These are phyloP conservation scores for Colletotrichum lentis DNA, from an alignment of 2,329 filamentous ascomycete genomes.

Conservation along the genomic window DNA sequence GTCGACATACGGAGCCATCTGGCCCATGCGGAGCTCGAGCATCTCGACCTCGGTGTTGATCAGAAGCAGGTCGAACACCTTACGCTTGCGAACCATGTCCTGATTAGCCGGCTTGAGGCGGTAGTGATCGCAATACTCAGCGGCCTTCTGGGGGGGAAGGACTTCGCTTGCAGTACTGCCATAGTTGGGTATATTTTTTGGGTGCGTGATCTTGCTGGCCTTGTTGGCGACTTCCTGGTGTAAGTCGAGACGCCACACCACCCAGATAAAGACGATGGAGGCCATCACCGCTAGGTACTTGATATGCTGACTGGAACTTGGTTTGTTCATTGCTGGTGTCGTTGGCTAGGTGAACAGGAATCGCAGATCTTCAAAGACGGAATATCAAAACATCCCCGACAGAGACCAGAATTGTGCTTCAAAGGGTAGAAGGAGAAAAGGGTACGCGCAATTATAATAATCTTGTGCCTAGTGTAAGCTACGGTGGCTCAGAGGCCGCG, in stretches of 20 bases:
- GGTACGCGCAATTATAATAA: neutral
- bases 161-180: conserved; percentile 19
- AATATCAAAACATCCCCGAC: too few relatives aligned
- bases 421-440: neutral
- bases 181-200: neutral
- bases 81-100: conserved; percentile 48
- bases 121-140: conserved; percentile 48
- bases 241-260: conserved; percentile 27
- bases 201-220: conserved; percentile 17
- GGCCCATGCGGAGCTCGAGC: conserved; percentile 70
- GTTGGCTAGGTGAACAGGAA: neutral
- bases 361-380: too few relatives aligned
- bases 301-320: conserved; percentile 15
- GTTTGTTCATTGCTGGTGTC: conserved; percentile 16
- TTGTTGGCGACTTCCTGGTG: conserved; percentile 15
- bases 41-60: conserved; percentile 71
- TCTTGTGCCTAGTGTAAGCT: neutral
- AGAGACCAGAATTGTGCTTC: too few relatives aligned
- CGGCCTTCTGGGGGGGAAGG: conserved; percentile 27
- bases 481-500: neutral
- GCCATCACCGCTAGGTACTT: conserved; percentile 25
- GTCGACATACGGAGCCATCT: conserved; percentile 66
- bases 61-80: conserved; percentile 69
- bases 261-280: conserved; percentile 34
- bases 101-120: conserved; percentile 50